Conservation (phyloP, 192 early-diverging fungal genomes). For the Phycomyces nitens region DNA sequence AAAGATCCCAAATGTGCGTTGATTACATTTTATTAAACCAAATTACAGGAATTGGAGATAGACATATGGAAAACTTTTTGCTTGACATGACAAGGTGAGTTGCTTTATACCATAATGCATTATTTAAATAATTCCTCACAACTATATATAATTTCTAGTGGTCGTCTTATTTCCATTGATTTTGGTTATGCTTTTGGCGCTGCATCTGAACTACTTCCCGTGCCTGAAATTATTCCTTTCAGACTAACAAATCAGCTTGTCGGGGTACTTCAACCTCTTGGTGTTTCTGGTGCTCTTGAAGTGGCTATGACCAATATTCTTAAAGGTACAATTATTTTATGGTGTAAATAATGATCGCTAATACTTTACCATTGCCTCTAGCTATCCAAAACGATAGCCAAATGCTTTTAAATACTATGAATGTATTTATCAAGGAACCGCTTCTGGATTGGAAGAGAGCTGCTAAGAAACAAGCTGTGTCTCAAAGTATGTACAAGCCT, state of each 20-base stretch:
- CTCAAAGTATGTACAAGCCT: slow-evolving; percentile 45
- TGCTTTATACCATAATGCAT: background rate
- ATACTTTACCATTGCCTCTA: slow-evolving; percentile 20
- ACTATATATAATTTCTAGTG: slow-evolving; percentile 31
- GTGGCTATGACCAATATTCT: slow-evolving; percentile 67
- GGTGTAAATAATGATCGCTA: background rate
- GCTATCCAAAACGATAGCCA: slow-evolving; percentile 60
- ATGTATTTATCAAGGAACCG: slow-evolving; percentile 81
- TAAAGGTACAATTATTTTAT: slow-evolving; percentile 35
- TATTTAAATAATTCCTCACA: background rate
- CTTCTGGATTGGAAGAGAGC: slow-evolving; percentile 76
- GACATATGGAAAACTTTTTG: slow-evolving; percentile 77
- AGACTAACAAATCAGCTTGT: slow-evolving; percentile 67
- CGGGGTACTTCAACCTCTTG: slow-evolving; percentile 62
- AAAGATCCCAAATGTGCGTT: no score
- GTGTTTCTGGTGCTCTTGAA: slow-evolving; percentile 58
- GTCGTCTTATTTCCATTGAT: slow-evolving; percentile 71
- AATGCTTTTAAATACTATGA: slow-evolving; percentile 66
- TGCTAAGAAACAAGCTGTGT: slow-evolving; percentile 57
- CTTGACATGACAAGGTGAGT: slow-evolving; percentile 55
- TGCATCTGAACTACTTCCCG: slow-evolving; percentile 68
- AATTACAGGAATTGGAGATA: slow-evolving; percentile 65
- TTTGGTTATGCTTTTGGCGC: slow-evolving; percentile 86
- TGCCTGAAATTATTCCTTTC: slow-evolving; percentile 78
- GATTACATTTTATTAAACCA: no score